A percentile compares a stretch with the other conserved stretches of the same genome.
Evolutionary conservation across 305 asterid genomes (phyloP).

Genomic region (Fraxinus latifolia): DNA sequence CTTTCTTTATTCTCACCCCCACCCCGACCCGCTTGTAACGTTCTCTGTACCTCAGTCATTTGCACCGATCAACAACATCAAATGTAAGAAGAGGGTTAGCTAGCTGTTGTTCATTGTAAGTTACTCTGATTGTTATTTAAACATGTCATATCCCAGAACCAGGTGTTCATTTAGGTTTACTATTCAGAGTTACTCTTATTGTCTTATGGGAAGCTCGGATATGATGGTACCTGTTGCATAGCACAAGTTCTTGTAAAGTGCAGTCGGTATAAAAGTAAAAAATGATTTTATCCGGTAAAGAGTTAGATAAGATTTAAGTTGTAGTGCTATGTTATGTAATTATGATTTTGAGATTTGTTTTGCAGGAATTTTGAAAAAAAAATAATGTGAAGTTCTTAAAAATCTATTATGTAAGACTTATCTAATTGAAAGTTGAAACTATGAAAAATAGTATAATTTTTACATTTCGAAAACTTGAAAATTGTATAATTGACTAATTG

Average conservation of each 20-base stretch:
- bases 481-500: no score
- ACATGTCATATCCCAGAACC: background rate
- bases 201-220: background rate
- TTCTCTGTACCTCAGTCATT: conserved; percentile 16
- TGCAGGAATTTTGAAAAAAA: no score
- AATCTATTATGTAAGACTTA: no score
- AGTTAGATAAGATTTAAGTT: no score
- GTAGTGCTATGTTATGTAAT: no score
- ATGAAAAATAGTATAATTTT: no score
- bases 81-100: background rate
- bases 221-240: background rate
- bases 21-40: background rate
- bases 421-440: no score
- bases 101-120: background rate
- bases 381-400: no score
- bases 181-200: background rate
- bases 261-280: no score
- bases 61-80: background rate
- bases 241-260: background rate
- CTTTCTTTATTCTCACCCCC: background rate
- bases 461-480: no score
- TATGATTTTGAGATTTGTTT: no score
- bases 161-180: background rate
- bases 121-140: background rate
- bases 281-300: no score